These are phyloP conservation scores for Gynandropsis gynandra DNA, from an alignment of 345 rosid species.

Conservation along the genomic window DNA sequence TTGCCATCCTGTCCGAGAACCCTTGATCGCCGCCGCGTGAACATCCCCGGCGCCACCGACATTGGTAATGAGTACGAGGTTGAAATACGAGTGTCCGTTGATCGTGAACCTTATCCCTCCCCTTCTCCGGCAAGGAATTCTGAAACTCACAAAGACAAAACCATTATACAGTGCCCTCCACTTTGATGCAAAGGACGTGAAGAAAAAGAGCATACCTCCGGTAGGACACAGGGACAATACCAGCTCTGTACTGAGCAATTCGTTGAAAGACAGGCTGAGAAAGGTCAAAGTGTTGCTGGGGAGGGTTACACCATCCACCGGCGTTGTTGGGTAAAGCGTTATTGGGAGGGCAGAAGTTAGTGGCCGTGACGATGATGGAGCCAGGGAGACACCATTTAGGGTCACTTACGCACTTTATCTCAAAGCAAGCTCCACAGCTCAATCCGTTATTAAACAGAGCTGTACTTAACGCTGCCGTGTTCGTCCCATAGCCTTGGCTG, in stretches of 20 bases:
- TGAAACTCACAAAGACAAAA: slow-evolving; percentile 10
- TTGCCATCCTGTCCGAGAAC: slow-evolving; percentile 70
- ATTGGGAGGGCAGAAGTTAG: slow-evolving; percentile 84
- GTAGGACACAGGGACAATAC: slow-evolving; percentile 67
- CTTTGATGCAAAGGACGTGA: background rate
- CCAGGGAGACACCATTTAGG: slow-evolving; percentile 68
- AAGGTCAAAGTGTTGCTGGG: slow-evolving; percentile 69
- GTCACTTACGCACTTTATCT: slow-evolving; percentile 51
- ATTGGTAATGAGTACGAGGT: slow-evolving; percentile 62
- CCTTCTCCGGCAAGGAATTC: slow-evolving; percentile 61
- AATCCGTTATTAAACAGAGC: slow-evolving; percentile 69
- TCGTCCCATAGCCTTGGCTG: slow-evolving; percentile 78
- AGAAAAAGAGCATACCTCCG: slow-evolving; percentile 34
- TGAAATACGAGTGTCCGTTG: slow-evolving; percentile 80
- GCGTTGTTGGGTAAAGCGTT: slow-evolving; percentile 64
- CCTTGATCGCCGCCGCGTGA: slow-evolving; percentile 49
- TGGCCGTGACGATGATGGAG: slow-evolving; percentile 61
- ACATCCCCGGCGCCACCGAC: slow-evolving; percentile 85
- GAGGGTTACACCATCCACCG: slow-evolving; percentile 91
- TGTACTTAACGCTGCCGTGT: slow-evolving; percentile 76
- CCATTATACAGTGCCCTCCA: background rate
- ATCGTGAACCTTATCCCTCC: slow-evolving; percentile 74
- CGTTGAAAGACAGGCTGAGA: slow-evolving; percentile 80
- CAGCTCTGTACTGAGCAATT: slow-evolving; percentile 74
- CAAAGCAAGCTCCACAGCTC: slow-evolving; percentile 78